Conservation (phyloP, 768 basidiomycete species). For the Lyophyllum semitale region DNA sequence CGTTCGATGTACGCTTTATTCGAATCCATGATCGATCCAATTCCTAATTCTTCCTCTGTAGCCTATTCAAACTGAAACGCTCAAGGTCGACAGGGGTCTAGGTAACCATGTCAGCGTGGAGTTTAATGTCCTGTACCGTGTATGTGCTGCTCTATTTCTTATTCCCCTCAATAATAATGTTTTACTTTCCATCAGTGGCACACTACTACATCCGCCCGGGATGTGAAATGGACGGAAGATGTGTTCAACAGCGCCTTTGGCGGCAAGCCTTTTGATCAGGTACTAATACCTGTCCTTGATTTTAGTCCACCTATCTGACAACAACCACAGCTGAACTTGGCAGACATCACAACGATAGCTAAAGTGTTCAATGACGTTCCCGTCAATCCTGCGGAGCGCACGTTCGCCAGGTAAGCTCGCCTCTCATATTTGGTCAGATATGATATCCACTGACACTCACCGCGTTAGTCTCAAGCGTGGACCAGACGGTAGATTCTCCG, state of each 20-base stretch:
- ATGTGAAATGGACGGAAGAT: constrained; percentile 52
- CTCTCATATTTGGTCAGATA: too few species aligned
- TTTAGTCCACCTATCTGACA: neutral
- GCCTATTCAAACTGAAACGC: constrained; percentile 36
- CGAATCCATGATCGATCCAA: neutral
- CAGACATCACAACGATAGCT: constrained; percentile 22
- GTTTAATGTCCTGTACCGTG: constrained; percentile 55
- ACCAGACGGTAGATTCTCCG: constrained; percentile 47
- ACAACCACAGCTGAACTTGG: constrained; percentile 15
- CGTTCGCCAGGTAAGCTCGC: constrained; percentile 35
- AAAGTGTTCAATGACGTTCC: constrained; percentile 14
- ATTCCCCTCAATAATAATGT: neutral
- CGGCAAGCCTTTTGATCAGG: constrained; percentile 35
- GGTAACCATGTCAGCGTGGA: constrained; percentile 71
- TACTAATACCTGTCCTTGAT: constrained; percentile 7
- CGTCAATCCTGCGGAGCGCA: constrained; percentile 36
- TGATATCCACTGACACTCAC: neutral
- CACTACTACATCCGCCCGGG: constrained; percentile 47
- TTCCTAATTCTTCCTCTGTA: constrained; percentile 5
- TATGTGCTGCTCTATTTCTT: constrained; percentile 13
- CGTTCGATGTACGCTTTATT: constrained; percentile 36
- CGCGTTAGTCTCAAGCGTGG: constrained; percentile 34
- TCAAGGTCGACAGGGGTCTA: constrained; percentile 44
- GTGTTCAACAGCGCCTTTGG: constrained; percentile 43
- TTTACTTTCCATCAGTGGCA: constrained; percentile 49